A percentile compares a stretch with the other conserved stretches of the same genome.
Conservation (phyloP, 805 yeast genomes). For the Candida piceae region DNA sequence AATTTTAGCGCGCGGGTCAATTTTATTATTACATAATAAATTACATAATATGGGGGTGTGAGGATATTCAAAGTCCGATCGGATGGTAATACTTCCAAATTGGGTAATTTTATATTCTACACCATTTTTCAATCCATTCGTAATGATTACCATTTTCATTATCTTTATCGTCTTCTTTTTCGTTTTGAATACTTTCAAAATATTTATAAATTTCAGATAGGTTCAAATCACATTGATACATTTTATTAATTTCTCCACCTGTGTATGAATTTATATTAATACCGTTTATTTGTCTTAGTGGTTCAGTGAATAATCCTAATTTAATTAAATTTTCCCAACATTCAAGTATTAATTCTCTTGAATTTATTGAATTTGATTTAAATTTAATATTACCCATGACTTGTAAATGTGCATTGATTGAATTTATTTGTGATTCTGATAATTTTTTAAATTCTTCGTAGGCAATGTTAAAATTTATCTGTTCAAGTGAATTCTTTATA, state of each 20-base stretch:
- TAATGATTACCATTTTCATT: neutral
- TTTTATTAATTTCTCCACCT: conserved; percentile 37
- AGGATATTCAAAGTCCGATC: too few relatives aligned
- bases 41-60: too few relatives aligned
- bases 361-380: conserved; percentile 14
- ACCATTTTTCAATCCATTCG: conserved; percentile 21
- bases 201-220: conserved; percentile 42
- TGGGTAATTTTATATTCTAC: conserved; percentile 14
- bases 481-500: conserved; percentile 49
- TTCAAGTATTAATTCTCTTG: conserved; percentile 49
- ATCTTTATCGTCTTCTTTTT: neutral
- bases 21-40: too few relatives aligned
- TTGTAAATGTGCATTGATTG: conserved; percentile 32
- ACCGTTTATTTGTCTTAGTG: conserved; percentile 19
- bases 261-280: conserved; percentile 19
- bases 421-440: conserved; percentile 24
- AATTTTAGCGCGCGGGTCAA: too few relatives aligned
- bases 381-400: conserved; percentile 38
- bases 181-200: conserved; percentile 5
- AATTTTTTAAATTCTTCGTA: conserved; percentile 57
- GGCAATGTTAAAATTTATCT: conserved; percentile 71
- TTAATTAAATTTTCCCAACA: conserved; percentile 71
- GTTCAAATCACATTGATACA: conserved; percentile 47
- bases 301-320: conserved; percentile 43
- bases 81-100: too few relatives aligned